Evolutionary conservation across 345 rosid genomes (phyloP), one percentile per base, ranked within the genome.

Genomic region (Durio zibethinus): DNA sequence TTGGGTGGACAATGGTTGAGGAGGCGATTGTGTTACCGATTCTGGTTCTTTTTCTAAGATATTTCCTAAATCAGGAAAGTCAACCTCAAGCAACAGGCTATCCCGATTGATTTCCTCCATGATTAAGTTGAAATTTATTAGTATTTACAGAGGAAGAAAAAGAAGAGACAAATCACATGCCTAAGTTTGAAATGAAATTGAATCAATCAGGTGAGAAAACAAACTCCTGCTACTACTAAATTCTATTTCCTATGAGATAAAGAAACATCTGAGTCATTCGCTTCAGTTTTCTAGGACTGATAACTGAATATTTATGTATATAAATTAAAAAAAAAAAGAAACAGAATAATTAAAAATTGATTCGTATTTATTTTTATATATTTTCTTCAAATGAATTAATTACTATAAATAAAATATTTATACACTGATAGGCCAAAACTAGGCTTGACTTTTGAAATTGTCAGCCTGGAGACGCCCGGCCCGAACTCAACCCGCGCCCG

Each of bases 41-140:
- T 62, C 67, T 16, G 23, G 21, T 62, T 33, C 23, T 5, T 18
- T 16, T 7, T 16, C 42, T 5, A 62, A 33, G 40, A 62, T 62
- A 33, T 62, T 62, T 16, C 12, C 42, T 16, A 62, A 9, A 62
- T 62, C n/a, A 6, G 67, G 43, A 62, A 0, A 16, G 23, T 62
- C 43, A 33, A 16, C 10, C 21, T 33, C 67, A 16, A 62, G 3
- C 3, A 16, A 62, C 42, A 33, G 12, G n/a, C 12, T 33, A 15
- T 62, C 67, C 67, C 67, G 33, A 62, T 62, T 62, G 67, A 35
- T 33, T 62, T 62, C 67, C 67, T 62, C 67, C 67, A 62, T 62
- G 20, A 33, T 33, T 62, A 62, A 18, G 67, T 0, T 7, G 67
- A 33, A 62, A 16, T 15, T 31, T 61, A 16, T 33, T 18, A 33